Percentiles rank a stretch among this genome's conserved stretches.
phyloP scores from a whole-genome alignment of 805 yeast species.

The Suhomyces vadensis region DNA sequence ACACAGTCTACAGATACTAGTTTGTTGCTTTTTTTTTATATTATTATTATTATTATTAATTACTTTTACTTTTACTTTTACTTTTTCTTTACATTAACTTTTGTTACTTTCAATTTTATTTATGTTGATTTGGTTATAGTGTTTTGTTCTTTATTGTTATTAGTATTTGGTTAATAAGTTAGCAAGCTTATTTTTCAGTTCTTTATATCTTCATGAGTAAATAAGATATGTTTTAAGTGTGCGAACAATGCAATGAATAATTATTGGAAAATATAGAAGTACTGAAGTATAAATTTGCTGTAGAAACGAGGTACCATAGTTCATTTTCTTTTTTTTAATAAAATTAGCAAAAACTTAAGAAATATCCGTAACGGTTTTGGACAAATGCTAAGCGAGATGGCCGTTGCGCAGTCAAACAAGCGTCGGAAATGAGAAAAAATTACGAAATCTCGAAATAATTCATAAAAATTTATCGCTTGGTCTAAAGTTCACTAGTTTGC shows the following conservation, averaged over 20 bases:
- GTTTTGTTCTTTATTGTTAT: conserved; percentile 1
- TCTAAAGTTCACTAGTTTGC: too few species aligned
- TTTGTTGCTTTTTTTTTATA: background rate
- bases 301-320: too few species aligned
- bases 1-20: background rate
- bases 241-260: too few species aligned
- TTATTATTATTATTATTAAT: background rate
- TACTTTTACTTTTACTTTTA: background rate
- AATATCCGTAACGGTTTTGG: background rate
- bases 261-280: too few species aligned
- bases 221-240: background rate
- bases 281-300: too few species aligned
- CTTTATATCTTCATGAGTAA: background rate
- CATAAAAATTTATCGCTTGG: too few species aligned
- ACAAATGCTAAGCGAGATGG: background rate
- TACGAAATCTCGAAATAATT: background rate
- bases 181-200: background rate
- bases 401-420: background rate
- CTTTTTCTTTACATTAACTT: background rate
- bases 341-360: too few species aligned
- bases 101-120: background rate
- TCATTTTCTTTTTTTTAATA: too few species aligned
- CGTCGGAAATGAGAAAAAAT: background rate
- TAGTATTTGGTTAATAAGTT: background rate
- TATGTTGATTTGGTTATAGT: background rate